Evolutionary conservation across 306 rosid genomes (phyloP).

Genomic region (Inga oerstediana): DNA sequence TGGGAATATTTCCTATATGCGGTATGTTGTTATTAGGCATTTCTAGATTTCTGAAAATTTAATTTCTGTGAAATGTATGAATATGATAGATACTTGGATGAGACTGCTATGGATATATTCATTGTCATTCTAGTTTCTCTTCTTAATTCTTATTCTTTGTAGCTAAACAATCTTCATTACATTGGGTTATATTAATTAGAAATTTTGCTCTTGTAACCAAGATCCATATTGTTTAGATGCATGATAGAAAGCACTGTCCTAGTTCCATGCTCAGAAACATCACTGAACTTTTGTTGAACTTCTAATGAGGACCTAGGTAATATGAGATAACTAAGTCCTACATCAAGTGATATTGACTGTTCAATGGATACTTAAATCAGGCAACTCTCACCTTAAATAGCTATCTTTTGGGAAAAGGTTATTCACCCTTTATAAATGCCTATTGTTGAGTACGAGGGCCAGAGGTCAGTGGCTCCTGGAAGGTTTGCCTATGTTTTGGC

Average conservation of each 20-base stretch:
- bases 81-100: background rate
- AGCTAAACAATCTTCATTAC: background rate
- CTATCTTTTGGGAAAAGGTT: background rate
- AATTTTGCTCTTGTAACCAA: background rate
- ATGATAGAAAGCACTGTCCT: background rate
- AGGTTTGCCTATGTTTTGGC: background rate
- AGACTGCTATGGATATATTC: background rate
- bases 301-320: background rate
- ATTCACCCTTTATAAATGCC: background rate
- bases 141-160: background rate
- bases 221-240: background rate
- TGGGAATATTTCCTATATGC: slow-evolving; percentile 70
- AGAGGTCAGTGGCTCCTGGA: background rate
- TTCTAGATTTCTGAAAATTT: background rate
- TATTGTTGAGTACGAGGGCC: background rate
- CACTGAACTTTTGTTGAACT: background rate
- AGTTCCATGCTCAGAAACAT: background rate
- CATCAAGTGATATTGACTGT: background rate
- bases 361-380: background rate
- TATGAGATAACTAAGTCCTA: background rate
- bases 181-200: background rate
- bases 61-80: background rate
- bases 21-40: slow-evolving; percentile 38
- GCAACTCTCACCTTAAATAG: background rate
- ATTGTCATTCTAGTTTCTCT: background rate